phyloP scores from a whole-genome alignment of 768 basidiomycete species.

The Tremella yokohamensis region DNA sequence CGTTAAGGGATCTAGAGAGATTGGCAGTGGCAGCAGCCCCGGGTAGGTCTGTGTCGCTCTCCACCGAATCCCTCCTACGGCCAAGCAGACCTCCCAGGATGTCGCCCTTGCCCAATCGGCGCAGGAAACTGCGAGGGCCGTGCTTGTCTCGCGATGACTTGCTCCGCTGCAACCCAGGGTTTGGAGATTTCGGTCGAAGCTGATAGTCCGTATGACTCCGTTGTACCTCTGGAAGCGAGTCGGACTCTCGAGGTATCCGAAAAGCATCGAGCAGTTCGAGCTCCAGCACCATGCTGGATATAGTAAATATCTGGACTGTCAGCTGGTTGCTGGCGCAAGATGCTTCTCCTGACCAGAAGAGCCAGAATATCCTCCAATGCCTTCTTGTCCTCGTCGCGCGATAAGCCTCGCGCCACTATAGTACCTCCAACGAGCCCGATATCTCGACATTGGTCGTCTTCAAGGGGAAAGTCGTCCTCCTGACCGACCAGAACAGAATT shows the following conservation, averaged over 20 bases:
- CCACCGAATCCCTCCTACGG: background rate
- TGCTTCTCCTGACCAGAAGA: slow-evolving; percentile 25
- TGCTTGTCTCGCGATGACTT: slow-evolving; percentile 2
- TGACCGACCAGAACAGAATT: slow-evolving; percentile 17
- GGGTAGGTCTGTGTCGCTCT: background rate
- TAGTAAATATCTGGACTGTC: slow-evolving; percentile 29
- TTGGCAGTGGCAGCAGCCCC: background rate
- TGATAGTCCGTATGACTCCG: slow-evolving; percentile 1
- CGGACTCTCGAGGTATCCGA: slow-evolving; percentile 31
- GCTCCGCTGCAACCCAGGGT: slow-evolving; percentile 11
- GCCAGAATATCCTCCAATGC: slow-evolving; percentile 27
- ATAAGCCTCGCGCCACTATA: slow-evolving; percentile 26
- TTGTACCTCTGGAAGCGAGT: slow-evolving; percentile 15
- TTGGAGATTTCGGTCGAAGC: background rate
- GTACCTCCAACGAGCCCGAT: slow-evolving; percentile 38
- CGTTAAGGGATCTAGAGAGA: background rate
- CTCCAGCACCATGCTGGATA: slow-evolving; percentile 36
- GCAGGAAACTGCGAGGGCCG: slow-evolving; percentile 27
- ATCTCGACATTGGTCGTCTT: slow-evolving; percentile 8
- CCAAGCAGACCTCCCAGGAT: slow-evolving; percentile 25
- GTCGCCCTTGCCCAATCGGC: slow-evolving; percentile 26
- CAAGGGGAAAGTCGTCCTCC: slow-evolving; percentile 25
- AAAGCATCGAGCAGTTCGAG: slow-evolving; percentile 36
- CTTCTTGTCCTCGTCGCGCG: slow-evolving; percentile 16
- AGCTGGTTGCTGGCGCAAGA: slow-evolving; percentile 1